These are phyloP conservation scores for Achaetomiella virescens DNA, from an alignment of 495 filamentous ascomycete species.

Conservation along the genomic window DNA sequence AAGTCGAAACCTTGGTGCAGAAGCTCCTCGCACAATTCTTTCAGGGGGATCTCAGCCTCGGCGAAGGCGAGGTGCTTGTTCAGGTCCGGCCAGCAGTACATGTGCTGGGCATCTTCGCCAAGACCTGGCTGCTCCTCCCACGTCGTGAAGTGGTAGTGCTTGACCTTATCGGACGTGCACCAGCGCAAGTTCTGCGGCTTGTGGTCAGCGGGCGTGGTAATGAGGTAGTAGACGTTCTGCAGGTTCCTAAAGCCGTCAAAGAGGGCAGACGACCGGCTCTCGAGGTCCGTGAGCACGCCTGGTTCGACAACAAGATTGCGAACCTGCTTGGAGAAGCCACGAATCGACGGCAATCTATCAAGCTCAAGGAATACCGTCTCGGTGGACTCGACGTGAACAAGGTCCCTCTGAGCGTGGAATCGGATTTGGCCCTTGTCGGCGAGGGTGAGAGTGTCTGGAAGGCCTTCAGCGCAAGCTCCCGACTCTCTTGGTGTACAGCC, in stretches of 20 bases:
- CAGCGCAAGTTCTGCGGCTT: conserved; percentile 15
- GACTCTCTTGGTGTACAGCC: conserved; percentile 31
- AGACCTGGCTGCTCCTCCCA: conserved; percentile 15
- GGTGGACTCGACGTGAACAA: conserved; percentile 16
- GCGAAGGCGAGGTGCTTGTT: conserved; percentile 8
- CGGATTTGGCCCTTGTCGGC: conserved; percentile 17
- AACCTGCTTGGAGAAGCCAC: conserved; percentile 18
- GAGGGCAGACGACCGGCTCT: background rate
- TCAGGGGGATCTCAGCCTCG: conserved; percentile 4
- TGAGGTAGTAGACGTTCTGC: conserved; percentile 12
- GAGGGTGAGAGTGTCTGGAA: conserved; percentile 29
- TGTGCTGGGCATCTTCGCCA: conserved; percentile 6
- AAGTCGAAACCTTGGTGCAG: background rate
- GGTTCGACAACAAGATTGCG: conserved; percentile 18
- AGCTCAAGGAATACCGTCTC: background rate
- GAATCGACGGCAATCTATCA: background rate
- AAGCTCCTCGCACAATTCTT: background rate
- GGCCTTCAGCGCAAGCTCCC: conserved; percentile 22
- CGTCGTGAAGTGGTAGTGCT: conserved; percentile 12
- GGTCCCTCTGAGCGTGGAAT: conserved; percentile 29
- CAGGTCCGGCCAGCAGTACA: conserved; percentile 36
- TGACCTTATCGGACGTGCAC: conserved; percentile 21
- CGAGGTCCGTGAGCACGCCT: background rate
- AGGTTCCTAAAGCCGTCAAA: conserved; percentile 11
- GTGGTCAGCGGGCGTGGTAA: background rate